Base-by-base conservation (phyloP, 257 asterid species). In the Scutellaria barbata region DNA sequence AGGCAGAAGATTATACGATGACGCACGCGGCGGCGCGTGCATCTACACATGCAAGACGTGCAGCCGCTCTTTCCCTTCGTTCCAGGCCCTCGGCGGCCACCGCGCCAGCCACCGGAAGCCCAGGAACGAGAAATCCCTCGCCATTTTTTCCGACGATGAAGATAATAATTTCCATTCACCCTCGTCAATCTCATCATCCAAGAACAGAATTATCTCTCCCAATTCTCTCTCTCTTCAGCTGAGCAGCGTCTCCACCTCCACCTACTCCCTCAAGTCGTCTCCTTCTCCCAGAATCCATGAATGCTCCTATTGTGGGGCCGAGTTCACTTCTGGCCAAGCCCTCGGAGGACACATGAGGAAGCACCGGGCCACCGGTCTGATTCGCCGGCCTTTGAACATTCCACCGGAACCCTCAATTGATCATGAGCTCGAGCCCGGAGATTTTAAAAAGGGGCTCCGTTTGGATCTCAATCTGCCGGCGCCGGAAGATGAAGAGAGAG, bases 381-480 rank as follows among this genome's bases (percentile, higher is more conserved):
- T 75, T 10, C 43, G 9, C 66, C 73, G 82, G 7, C 35, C 76
- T 30, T 13, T 77, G 30, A 40, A 18, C 18, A 18, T 58, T 42
- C 76, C 48, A 17, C 79, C n/a, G 37, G 77, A 80, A 13, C 69
- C 59, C n/a, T 58, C 12, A 10, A 42, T 46, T 17, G 25, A 22
- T 1, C 25, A 1, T 2, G 25, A 22, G 25, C 79, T 42, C 30
- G 87, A 78, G 33, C 67, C 55, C 39, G 69, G 75, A 4, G 79
- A 76, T 22, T 20, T 63, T 6, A 79, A 70, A 60, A 82, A 68
- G 69, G 51, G 62, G 41, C 71, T 92, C 17, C 76, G 84, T 9
- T 73, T 92, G 81, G 96, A 92, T 84, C 96, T 92, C 60, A 92
- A 91, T 51, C 88, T 87, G 66, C 91, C 94, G 20, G 90, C 88